These are phyloP conservation scores for Micractinium sp. DNA, from an alignment of 139 green algal species.

Conservation along the genomic window DNA sequence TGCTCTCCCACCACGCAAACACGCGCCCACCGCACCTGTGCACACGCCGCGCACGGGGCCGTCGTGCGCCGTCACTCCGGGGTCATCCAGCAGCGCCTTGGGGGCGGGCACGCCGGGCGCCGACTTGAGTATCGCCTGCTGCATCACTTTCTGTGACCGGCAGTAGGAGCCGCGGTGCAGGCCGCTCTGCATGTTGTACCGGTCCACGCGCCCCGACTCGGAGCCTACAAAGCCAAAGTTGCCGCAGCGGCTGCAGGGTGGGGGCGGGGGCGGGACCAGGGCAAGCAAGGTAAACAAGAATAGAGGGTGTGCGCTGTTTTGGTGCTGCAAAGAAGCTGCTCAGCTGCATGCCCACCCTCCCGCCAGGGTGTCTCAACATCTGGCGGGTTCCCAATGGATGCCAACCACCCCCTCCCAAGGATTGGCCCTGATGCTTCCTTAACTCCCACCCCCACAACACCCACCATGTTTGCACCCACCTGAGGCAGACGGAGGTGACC, in stretches of 20 bases:
- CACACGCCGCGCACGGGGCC: conserved; percentile 70
- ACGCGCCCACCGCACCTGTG: not conserved
- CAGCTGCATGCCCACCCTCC: too few relatives aligned
- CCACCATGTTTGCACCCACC: not conserved
- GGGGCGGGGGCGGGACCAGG: not conserved
- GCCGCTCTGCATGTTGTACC: conserved; percentile 97
- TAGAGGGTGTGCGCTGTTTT: not conserved
- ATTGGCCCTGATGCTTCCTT: not conserved
- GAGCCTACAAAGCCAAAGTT: conserved; percentile 96
- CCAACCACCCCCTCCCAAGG: too few relatives aligned
- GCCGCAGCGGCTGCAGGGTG: conserved; percentile 77
- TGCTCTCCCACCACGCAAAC: not conserved
- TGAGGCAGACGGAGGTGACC: conserved; percentile 75
- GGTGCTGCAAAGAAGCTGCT: too few relatives aligned
- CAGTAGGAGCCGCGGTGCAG: conserved; percentile 78
- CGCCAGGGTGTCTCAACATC: too few relatives aligned
- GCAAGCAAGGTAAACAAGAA: not conserved
- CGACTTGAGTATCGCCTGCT: not conserved
- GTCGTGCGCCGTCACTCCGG: conserved; percentile 67
- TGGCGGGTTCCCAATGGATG: not conserved
- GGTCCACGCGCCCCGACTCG: conserved; percentile 80
- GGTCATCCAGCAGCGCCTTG: conserved; percentile 8
- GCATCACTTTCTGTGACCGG: conserved; percentile 13
- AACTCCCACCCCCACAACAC: not conserved
- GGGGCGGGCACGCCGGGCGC: not conserved